phyloP scores from a whole-genome alignment of 2,329 filamentous ascomycete species.

The Scorias spongiosa region DNA sequence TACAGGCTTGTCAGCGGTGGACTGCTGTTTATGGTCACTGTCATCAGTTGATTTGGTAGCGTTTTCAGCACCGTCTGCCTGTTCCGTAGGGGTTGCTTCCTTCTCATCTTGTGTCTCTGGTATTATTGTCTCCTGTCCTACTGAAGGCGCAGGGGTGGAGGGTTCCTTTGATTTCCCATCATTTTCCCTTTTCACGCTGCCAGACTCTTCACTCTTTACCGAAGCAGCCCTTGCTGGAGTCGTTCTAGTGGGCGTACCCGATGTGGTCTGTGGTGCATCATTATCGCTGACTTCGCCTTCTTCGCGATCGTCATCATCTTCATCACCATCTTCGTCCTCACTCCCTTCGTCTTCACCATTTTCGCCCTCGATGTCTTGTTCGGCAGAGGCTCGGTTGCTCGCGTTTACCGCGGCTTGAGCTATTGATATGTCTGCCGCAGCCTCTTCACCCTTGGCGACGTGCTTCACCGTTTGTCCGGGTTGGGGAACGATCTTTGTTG shows the following conservation, averaged over 20 bases:
- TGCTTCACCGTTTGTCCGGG: constrained; percentile 20
- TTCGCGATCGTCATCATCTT: constrained; percentile 29
- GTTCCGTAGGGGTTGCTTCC: background rate
- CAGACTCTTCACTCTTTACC: background rate
- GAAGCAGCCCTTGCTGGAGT: background rate
- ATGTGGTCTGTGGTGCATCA: constrained; percentile 6
- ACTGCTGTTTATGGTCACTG: background rate
- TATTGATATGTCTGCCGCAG: constrained; percentile 19
- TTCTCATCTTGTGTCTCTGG: background rate
- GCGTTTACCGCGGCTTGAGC: constrained; percentile 28
- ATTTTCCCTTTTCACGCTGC: background rate
- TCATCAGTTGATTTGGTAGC: background rate
- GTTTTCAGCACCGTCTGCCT: background rate
- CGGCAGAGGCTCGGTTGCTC: constrained; percentile 22
- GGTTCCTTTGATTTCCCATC: background rate
- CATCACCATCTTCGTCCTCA: constrained; percentile 34
- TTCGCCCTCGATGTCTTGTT: constrained; percentile 27
- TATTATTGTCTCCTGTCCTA: background rate
- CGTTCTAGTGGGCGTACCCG: background rate
- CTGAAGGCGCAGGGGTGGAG: background rate
- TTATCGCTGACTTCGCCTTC: constrained; percentile 20
- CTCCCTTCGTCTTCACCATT: constrained; percentile 29
- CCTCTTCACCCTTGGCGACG: constrained; percentile 20
- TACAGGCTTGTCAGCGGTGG: background rate
- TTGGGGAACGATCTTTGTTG: constrained; percentile 21